Base-by-base conservation (phyloP, 2,329 filamentous ascomycete species). In the Myotisia sp. region DNA sequence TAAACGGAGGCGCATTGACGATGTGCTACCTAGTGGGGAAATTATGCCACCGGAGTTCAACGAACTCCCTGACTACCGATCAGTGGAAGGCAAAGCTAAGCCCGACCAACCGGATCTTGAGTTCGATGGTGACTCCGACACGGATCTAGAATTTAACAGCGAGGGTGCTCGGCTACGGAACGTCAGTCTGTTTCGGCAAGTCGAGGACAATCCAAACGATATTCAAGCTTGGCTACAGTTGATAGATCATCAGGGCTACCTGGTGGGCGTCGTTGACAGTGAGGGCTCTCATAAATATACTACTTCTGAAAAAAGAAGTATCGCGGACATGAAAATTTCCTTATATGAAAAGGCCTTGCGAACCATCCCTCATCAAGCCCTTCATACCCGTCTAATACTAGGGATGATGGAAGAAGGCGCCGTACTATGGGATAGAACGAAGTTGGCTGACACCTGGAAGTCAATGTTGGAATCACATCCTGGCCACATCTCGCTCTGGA, bases 291-390 rank as follows among this genome's bases (percentile, higher is more conserved):
- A 63, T 56, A 24, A 54, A 49, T 19, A 65, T 16, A 75, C 72
- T 0, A 60, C 63, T 18, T 71, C 75, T 3, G 79, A 90, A 48
- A 61, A 64, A 33, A 69, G 68, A 41, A 78, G 78, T 41, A 71
- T 82, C 36, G 76, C 83, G 3, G 79, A 90, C 42, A 74, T 93
- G 36, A 87, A 83, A 44, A 60, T 92, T 2, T 74, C 78, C 2
- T 72, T 92, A 40, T 81, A 86, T 40, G 74, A 87, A 43, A 76
- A 83, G 40, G 86, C 86, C 0, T 54, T 93, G 5, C 59, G 64
- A 7, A 70, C 77, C 29, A 63, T 71, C 1, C 55, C 60, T 1
- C 46, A 59, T 22, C 41, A 50, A 12, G 31, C 54, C 12, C 65
- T 68, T 26, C 67, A 70, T 10, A 70, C 80, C 39, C 59, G 57